Base-by-base conservation (phyloP, 306 rosid genomes). In the Trifolium fragiferum region DNA sequence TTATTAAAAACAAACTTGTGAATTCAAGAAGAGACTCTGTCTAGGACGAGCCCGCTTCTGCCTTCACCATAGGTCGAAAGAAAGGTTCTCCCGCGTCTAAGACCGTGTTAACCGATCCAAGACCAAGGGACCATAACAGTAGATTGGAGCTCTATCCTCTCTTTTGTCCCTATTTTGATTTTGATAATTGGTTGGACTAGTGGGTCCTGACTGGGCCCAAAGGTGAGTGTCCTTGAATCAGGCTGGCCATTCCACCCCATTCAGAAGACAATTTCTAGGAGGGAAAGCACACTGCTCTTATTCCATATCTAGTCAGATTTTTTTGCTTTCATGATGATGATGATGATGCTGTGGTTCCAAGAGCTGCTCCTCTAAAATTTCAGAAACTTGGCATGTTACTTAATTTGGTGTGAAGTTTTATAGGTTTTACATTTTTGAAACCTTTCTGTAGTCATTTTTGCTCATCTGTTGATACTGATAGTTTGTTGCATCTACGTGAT, bases 391-490 rank as follows among this genome's bases (percentile, higher is more conserved):
- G 53, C 68, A 15, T 66, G 46, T 16, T 41, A 12, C 19, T n/a
- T 41, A 38, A 40, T 54, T 12, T 66, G 66, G 35, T 27, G 67
- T 66, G 66, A 40, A 37, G 21, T 51, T 53, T 37, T 37, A 25
- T 35, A 20, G 51, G n/a, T 37, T 18, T 32, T 53, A 53, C 25
- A 14, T 25, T 25, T 14, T 47, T 67, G 21, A 64, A n/a, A 12
- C 46, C 32, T 59, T 66, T 38, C 37, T 60, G 5, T 25, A 10
- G 72, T 38, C 50, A 63, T 68, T 72, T 66, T 75, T 25, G 73
- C 30, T 55, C 51, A 65, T 76, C 12, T 57, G 32, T 58, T 47
- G 64, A 65, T 68, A 51, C 30, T 77, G 50, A 13, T 77, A 20
- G 73, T 67, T 82, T 77, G 44, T 69, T 69, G 68, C 38, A 21